A percentile compares a stretch with the other conserved stretches of the same genome.
Evolutionary conservation across 495 filamentous ascomycete species (phyloP).

Genomic region (Trichoderma asperelloides): DNA sequence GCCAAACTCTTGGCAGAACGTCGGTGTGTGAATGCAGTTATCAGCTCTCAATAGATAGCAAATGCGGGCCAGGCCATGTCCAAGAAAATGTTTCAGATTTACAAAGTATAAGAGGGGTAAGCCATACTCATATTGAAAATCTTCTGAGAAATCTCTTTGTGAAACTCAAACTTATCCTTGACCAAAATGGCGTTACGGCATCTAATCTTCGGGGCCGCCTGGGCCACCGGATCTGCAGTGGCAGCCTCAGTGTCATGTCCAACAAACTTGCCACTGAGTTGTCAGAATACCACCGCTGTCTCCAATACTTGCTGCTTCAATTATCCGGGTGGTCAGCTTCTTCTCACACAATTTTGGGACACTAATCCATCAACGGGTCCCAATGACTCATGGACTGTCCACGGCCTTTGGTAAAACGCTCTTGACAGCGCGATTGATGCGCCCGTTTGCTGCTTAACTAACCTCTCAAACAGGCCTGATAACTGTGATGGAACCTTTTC

Average conservation of each 20-base stretch:
- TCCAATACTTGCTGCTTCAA: background rate
- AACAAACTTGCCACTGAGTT: background rate
- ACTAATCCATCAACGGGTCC: background rate
- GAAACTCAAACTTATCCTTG: background rate
- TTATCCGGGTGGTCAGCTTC: background rate
- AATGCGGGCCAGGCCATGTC: too few relatives aligned
- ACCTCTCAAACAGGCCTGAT: constrained; percentile 42
- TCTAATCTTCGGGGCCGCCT: background rate
- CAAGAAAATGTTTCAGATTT: background rate
- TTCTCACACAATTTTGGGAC: background rate
- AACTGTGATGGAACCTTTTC: constrained; percentile 70
- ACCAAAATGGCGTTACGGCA: background rate
- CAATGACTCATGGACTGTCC: background rate
- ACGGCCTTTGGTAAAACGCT: background rate
- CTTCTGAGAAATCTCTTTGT: too few relatives aligned
- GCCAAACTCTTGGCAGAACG: background rate
- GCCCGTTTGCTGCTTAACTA: background rate
- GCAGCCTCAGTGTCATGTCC: background rate
- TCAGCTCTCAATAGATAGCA: background rate
- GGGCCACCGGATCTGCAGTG: background rate
- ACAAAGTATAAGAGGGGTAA: background rate
- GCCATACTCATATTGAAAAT: background rate
- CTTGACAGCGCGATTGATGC: background rate
- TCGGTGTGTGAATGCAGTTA: background rate
- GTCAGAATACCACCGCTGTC: background rate